Evolutionary conservation across 495 filamentous ascomycete species (phyloP).

Genomic region (Aspergillus haitiensis): DNA sequence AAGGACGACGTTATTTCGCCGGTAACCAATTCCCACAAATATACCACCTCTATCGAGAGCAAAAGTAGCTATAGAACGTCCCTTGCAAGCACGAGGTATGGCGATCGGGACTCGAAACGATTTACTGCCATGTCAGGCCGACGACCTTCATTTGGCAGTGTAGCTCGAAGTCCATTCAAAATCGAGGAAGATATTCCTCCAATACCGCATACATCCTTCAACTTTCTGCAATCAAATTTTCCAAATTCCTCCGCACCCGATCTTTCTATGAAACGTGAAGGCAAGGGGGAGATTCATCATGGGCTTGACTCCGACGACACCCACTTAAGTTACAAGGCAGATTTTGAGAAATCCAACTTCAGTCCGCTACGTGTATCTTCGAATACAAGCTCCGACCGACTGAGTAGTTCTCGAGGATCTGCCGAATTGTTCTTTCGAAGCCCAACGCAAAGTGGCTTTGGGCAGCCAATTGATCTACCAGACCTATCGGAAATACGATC

Average conservation of each 20-base stretch:
- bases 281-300: slow-evolving; percentile 30
- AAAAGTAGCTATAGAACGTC: slow-evolving; percentile 50
- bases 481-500: slow-evolving; percentile 23
- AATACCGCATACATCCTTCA: slow-evolving; percentile 34
- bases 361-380: slow-evolving; percentile 22
- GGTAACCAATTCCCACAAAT: slow-evolving; percentile 24
- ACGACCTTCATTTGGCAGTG: slow-evolving; percentile 44
- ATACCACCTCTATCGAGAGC: slow-evolving; percentile 40
- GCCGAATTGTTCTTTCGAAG: slow-evolving; percentile 30
- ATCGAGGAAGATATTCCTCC: slow-evolving; percentile 43
- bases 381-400: slow-evolving; percentile 23
- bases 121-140: slow-evolving; percentile 37
- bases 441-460: slow-evolving; percentile 21
- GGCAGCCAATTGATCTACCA: slow-evolving; percentile 24
- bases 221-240: slow-evolving; percentile 25
- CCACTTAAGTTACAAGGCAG: slow-evolving; percentile 6
- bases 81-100: slow-evolving; percentile 44
- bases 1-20: slow-evolving; percentile 18
- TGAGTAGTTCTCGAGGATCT: slow-evolving; percentile 26
- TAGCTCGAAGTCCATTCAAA: slow-evolving; percentile 34
- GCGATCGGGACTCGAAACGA: slow-evolving; percentile 30
- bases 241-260: slow-evolving; percentile 21
- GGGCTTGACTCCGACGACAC: slow-evolving; percentile 33
- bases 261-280: slow-evolving; percentile 24
- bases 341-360: slow-evolving; percentile 11